Evolutionary conservation across 2,329 filamentous ascomycete species (phyloP), one percentile per base, ranked within the genome.

Genomic region (Fusarium succisae): DNA sequence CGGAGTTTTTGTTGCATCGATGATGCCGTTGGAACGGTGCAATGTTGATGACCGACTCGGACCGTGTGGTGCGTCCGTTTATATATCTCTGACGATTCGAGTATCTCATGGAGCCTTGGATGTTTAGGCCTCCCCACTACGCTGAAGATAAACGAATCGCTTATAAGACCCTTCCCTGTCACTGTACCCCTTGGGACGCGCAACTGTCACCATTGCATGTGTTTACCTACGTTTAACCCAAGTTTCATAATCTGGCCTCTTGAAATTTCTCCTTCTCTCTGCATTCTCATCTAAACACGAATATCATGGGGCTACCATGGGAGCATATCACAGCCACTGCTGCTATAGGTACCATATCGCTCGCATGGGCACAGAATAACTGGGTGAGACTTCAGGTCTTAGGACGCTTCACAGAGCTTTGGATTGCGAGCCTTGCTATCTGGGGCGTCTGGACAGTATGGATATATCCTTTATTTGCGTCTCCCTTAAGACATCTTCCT

Each of bases 381-480:
- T 75, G 80, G 80, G 82, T 83, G 15, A 78, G 73, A 28, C 63
- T 71, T 13, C 60, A 77, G 18, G 81, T 86, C 20, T 24, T 82
- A 20, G 56, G 69, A 45, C 77, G 71, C 41, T 87, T 87, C 60
- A 45, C 75, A 12, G 69, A 70, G 18, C 66, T 81, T 35, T 88
- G 82, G 82, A 11, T 80, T 6, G 54, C 81, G 8, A 81, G 84
- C 68, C 66, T 82, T 26, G 39, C 82, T 14, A 41, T 74, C 8
- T 87, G 81, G 79, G 78, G 48, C 22, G 20, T 84, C n/a, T 89
- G 84, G 82, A 73, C 73, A 5, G 75, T 86, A 28, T 79, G 88
- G 45, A 77, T 89, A 38, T 89, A 86, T 73, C 87, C 87, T 22
- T 83, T 84, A 35, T 78, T 83, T 73, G 82, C 88, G 72, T 90